A percentile compares a stretch with the other conserved stretches of the same genome.
These are phyloP conservation scores for Grosmannia clavigera DNA, from an alignment of 2,329 filamentous ascomycete genomes.

Conservation along the genomic window DNA sequence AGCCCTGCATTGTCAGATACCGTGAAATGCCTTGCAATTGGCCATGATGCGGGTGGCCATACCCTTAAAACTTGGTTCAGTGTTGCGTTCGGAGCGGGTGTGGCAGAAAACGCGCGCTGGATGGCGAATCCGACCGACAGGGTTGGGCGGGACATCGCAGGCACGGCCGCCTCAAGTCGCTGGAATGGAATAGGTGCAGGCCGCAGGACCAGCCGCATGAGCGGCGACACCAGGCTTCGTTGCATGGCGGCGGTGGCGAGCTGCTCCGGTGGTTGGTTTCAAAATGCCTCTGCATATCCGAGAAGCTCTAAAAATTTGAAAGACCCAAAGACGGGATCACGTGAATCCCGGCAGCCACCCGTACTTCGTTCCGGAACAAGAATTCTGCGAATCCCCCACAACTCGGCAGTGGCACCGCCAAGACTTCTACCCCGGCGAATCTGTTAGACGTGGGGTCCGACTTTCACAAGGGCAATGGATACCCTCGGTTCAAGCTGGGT, in stretches of 20 bases:
- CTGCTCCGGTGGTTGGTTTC: not conserved
- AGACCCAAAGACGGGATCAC: not conserved
- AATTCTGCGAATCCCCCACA: not conserved
- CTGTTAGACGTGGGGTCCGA: not conserved
- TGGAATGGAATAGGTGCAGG: constrained; percentile 16
- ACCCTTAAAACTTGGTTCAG: constrained; percentile 60
- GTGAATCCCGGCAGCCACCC: not conserved
- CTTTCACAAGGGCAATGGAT: constrained; percentile 12
- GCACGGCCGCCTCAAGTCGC: constrained; percentile 11
- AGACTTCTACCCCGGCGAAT: constrained; percentile 7
- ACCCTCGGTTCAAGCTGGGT: constrained; percentile 17
- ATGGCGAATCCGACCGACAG: constrained; percentile 6
- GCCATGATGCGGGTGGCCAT: constrained; percentile 11
- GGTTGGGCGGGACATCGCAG: not conserved
- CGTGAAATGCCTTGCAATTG: not conserved
- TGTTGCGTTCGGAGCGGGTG: constrained; percentile 46
- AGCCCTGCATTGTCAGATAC: constrained; percentile 37
- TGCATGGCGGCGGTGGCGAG: constrained; percentile 4
- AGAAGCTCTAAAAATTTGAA: not conserved
- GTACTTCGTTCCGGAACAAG: not conserved
- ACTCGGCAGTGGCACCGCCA: constrained; percentile 9
- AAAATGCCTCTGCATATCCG: not conserved
- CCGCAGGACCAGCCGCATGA: constrained; percentile 22
- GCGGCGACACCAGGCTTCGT: constrained; percentile 20
- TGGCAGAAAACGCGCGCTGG: constrained; percentile 21